Conservation (phyloP, 1,284 basidiomycete genomes). For the Takashimella koratensis region DNA sequence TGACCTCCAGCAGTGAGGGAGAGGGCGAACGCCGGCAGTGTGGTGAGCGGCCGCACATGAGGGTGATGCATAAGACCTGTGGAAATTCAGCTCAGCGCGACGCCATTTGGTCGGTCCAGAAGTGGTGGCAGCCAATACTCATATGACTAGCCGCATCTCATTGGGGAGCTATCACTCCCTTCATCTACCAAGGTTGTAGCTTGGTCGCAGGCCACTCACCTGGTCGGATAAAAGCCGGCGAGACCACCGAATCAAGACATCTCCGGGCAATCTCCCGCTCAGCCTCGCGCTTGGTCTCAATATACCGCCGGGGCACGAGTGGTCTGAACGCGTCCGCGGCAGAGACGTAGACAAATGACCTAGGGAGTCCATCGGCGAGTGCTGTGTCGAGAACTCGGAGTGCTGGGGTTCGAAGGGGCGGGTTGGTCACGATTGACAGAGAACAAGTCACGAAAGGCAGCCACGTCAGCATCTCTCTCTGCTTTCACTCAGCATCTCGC, state of each 20-base stretch:
- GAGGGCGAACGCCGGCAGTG: conserved; percentile 77
- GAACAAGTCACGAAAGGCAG: conserved; percentile 1
- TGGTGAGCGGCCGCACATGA: conserved; percentile 80
- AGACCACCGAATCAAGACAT: conserved; percentile 38
- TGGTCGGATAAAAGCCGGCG: conserved; percentile 75
- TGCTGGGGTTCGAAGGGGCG: too few species aligned
- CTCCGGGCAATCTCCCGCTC: conserved; percentile 60
- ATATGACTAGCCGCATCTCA: too few species aligned
- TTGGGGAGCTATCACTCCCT: too few species aligned
- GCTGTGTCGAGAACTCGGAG: conserved; percentile 71
- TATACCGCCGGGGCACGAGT: conserved; percentile 76
- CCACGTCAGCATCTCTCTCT: neutral
- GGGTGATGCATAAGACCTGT: conserved; percentile 93
- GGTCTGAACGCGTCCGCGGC: conserved; percentile 91
- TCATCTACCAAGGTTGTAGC: too few species aligned
- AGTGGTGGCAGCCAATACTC: too few species aligned
- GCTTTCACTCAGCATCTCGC: neutral
- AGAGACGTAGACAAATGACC: conserved; percentile 86
- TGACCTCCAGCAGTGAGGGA: conserved; percentile 70
- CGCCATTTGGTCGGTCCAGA: too few species aligned
- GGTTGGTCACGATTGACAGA: conserved; percentile 11
- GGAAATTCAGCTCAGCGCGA: too few species aligned
- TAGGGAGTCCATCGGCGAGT: conserved; percentile 33
- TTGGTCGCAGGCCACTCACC: too few species aligned
- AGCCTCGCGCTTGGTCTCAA: conserved; percentile 84